These are phyloP conservation scores for Spinellus fusiger DNA, from an alignment of 192 early-diverging fungal genomes.

Conservation along the genomic window DNA sequence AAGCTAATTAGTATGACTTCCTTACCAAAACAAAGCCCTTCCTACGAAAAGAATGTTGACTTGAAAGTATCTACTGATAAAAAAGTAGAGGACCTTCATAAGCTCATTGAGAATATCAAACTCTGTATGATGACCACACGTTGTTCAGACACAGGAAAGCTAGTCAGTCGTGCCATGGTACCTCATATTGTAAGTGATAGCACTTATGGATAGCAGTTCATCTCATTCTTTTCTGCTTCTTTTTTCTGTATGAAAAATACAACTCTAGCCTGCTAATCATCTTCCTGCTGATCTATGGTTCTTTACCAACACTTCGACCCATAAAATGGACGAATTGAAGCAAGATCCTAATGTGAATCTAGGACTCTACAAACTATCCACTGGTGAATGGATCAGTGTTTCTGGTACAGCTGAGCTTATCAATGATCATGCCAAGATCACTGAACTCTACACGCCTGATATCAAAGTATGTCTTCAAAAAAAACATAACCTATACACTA, in stretches of 20 bases:
- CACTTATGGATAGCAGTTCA: too few species aligned
- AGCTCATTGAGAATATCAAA: constrained; percentile 40
- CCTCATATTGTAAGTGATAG: constrained; percentile 2
- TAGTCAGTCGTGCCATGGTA: constrained; percentile 15
- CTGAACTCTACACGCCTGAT: constrained; percentile 31
- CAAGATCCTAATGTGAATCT: constrained; percentile 41
- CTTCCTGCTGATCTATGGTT: constrained; percentile 40
- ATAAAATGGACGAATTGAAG: constrained; percentile 41
- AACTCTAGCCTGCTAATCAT: neutral
- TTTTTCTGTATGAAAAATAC: neutral
- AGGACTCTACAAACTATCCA: constrained; percentile 27
- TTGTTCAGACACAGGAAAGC: constrained; percentile 1
- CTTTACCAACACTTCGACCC: constrained; percentile 36
- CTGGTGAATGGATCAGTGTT: constrained; percentile 40
- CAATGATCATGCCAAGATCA: constrained; percentile 36
- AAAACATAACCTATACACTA: neutral
- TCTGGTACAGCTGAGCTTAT: constrained; percentile 32
- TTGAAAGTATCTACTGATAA: constrained; percentile 7
- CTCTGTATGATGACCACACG: constrained; percentile 45
- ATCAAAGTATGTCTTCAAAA: constrained; percentile 2
- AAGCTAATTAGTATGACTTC: constrained; percentile 2
- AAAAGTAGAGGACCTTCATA: constrained; percentile 37
- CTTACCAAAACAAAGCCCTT: constrained; percentile 3
- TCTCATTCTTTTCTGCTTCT: neutral
- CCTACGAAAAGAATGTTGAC: constrained; percentile 10